These are phyloP conservation scores for Globisporangium barbulae DNA, from an alignment of 352 stramenopile genomes.

Conservation along the genomic window DNA sequence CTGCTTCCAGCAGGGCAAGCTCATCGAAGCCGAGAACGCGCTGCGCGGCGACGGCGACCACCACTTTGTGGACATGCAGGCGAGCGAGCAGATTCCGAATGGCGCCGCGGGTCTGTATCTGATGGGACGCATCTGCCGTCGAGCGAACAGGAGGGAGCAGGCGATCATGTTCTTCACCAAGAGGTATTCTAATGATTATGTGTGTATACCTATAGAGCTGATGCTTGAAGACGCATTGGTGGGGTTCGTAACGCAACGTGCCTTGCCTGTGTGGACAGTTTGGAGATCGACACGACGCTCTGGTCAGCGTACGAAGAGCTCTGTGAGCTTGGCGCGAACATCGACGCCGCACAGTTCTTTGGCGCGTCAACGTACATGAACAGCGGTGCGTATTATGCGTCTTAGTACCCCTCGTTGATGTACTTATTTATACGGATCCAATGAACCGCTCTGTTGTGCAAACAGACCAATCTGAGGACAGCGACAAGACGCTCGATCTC, in stretches of 20 bases:
- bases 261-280: conserved; percentile 29
- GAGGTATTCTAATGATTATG: conserved; percentile 31
- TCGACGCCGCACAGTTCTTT: conserved; percentile 69
- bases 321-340: conserved; percentile 87
- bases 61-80: conserved; percentile 20
- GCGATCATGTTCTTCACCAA: conserved; percentile 91
- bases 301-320: conserved; percentile 93
- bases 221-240: conserved; percentile 10
- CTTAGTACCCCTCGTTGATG: neutral
- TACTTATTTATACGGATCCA: neutral
- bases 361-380: conserved; percentile 43
- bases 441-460: neutral
- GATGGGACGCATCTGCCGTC: conserved; percentile 89
- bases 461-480: conserved; percentile 15
- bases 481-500: conserved; percentile 16
- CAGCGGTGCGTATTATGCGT: conserved; percentile 8
- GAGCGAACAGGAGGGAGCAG: conserved; percentile 85
- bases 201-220: neutral
- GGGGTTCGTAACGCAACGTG: neutral
- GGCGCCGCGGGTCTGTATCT: conserved; percentile 91
- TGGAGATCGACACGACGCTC: conserved; percentile 90
- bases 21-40: conserved; percentile 90
- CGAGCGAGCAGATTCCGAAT: conserved; percentile 61
- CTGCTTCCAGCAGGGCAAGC: conserved; percentile 65
- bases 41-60: conserved; percentile 55